Conservation (phyloP, 768 basidiomycete species). For the Lenzites betulinus region DNA sequence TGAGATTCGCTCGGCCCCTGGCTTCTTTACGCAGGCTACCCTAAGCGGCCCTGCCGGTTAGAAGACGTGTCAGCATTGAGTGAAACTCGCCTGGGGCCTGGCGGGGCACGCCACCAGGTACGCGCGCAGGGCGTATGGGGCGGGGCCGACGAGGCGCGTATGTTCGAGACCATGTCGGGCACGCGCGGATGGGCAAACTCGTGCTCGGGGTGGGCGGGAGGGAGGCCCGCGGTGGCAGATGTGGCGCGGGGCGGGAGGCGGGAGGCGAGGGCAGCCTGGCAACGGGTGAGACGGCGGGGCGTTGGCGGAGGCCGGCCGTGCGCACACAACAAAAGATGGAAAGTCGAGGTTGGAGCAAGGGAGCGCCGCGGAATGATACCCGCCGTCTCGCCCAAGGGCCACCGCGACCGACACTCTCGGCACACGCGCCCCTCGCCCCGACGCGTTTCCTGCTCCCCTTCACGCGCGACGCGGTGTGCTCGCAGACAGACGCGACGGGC, state of each 20-base stretch:
- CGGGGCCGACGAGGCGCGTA: slow-evolving; percentile 6
- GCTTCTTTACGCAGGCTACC: too few species aligned
- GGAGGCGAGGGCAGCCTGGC: too few species aligned
- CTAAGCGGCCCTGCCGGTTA: background rate
- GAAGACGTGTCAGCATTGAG: background rate
- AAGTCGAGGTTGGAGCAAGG: background rate
- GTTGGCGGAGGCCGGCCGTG: too few species aligned
- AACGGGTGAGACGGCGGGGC: too few species aligned
- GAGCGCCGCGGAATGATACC: slow-evolving; percentile 17
- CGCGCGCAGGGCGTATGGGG: slow-evolving; percentile 2
- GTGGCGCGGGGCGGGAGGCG: background rate
- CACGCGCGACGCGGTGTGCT: too few species aligned
- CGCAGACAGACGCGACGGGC: too few species aligned
- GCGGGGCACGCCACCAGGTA: background rate
- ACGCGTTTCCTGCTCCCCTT: too few species aligned
- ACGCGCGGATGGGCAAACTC: background rate
- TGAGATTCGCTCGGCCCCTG: too few species aligned
- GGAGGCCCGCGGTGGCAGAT: too few species aligned
- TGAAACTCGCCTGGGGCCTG: background rate
- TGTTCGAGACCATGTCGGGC: background rate
- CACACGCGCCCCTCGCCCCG: background rate
- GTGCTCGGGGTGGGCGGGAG: too few species aligned
- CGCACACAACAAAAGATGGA: too few species aligned
- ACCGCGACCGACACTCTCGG: background rate
- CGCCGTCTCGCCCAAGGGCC: slow-evolving; percentile 14